Evolutionary conservation across 495 filamentous ascomycete species (phyloP).

Genomic region (Trichoderma orchidacearum): DNA sequence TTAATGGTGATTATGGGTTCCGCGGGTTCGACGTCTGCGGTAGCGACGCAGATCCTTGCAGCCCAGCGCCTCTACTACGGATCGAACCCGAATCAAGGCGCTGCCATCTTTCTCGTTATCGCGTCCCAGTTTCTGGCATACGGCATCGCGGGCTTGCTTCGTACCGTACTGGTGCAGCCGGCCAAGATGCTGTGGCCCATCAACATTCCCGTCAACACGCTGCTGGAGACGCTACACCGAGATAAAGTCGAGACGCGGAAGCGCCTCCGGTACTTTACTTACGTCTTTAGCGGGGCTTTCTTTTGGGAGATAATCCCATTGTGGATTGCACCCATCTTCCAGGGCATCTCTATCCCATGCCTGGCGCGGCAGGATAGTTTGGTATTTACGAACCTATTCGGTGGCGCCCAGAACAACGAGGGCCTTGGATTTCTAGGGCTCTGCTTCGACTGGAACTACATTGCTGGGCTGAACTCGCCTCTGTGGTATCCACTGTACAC

Average conservation of each 20-base stretch:
- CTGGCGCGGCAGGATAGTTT: slow-evolving; percentile 32
- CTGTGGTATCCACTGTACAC: slow-evolving; percentile 17
- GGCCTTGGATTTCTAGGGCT: slow-evolving; percentile 33
- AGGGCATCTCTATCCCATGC: slow-evolving; percentile 42
- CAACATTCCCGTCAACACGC: slow-evolving; percentile 24
- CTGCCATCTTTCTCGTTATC: slow-evolving; percentile 26
- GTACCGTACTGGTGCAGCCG: slow-evolving; percentile 39
- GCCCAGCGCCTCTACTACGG: slow-evolving; percentile 33
- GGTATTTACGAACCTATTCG: slow-evolving; percentile 46
- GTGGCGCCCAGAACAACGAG: slow-evolving; percentile 39
- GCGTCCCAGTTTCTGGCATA: slow-evolving; percentile 38
- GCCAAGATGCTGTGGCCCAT: slow-evolving; percentile 33
- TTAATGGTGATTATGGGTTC: slow-evolving; percentile 26
- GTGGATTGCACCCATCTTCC: slow-evolving; percentile 40
- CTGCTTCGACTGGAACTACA: slow-evolving; percentile 45
- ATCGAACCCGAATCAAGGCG: slow-evolving; percentile 15
- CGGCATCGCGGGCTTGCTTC: slow-evolving; percentile 38
- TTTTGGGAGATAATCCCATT: slow-evolving; percentile 43
- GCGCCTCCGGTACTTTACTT: slow-evolving; percentile 25
- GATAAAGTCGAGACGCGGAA: slow-evolving; percentile 19
- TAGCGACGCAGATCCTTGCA: slow-evolving; percentile 21
- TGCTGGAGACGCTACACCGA: slow-evolving; percentile 29
- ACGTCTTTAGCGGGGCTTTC: slow-evolving; percentile 21
- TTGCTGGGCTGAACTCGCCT: slow-evolving; percentile 14
- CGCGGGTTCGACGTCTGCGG: slow-evolving; percentile 21